Evolutionary conservation across 495 filamentous ascomycete species (phyloP).

Genomic region (Trichoderma virens): DNA sequence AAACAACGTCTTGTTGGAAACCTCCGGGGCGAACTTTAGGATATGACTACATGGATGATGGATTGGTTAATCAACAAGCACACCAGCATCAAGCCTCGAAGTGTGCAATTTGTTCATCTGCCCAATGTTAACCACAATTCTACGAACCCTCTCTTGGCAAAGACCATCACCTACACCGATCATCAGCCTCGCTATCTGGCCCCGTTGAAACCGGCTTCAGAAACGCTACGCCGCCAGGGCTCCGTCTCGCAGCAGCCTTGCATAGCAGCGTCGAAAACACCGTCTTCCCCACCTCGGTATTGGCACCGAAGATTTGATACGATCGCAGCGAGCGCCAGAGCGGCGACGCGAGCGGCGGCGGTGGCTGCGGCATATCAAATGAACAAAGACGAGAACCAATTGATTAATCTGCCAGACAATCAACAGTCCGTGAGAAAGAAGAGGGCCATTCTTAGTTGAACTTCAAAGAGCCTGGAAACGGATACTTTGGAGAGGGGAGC

Average conservation of each 20-base stretch:
- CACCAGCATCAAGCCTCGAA: background rate
- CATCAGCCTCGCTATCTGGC: conserved; percentile 56
- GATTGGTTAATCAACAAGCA: background rate
- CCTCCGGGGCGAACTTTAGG: conserved; percentile 41
- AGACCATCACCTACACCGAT: conserved; percentile 38
- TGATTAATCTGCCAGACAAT: background rate
- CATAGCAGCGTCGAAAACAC: conserved; percentile 64
- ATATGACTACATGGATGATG: conserved; percentile 42
- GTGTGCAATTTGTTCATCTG: background rate
- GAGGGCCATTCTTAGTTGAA: background rate
- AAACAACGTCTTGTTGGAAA: conserved; percentile 45
- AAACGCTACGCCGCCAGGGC: conserved; percentile 41
- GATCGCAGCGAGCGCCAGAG: conserved; percentile 57
- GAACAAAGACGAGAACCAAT: background rate
- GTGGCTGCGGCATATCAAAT: background rate
- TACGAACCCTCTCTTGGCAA: background rate
- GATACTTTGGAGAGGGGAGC: background rate
- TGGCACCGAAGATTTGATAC: conserved; percentile 69
- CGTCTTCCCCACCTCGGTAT: conserved; percentile 76
- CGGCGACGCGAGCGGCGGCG: conserved; percentile 25
- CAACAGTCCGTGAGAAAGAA: background rate
- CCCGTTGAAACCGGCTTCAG: conserved; percentile 75
- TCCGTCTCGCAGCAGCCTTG: conserved; percentile 38
- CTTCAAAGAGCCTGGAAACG: background rate
- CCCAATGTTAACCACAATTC: background rate